Percentiles rank a stretch among this genome's conserved stretches.
Conservation (phyloP, 83 land plant species). For the Isoetes engelmannii region DNA sequence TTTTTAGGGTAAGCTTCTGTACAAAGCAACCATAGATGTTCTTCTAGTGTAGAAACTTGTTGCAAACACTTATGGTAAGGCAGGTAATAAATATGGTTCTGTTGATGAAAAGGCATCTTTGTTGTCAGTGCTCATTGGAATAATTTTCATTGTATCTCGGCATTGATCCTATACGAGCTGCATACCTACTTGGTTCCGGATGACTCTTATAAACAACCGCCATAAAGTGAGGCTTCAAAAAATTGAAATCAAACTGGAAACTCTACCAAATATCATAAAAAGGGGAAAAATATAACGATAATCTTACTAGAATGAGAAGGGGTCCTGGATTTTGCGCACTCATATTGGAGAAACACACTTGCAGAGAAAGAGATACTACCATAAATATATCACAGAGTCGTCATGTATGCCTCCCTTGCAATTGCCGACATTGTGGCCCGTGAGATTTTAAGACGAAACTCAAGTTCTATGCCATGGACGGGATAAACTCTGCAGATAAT, state of each 20-base stretch:
- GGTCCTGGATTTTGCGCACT: constrained; percentile 72
- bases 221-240: neutral
- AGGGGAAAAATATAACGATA: constrained; percentile 25
- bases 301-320: constrained; percentile 49
- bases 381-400: constrained; percentile 37
- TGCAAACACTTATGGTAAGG: too few species aligned
- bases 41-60: too few species aligned
- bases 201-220: constrained; percentile 13
- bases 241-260: neutral
- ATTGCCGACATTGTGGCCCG: constrained; percentile 33
- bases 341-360: constrained; percentile 46
- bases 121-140: constrained; percentile 19
- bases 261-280: constrained; percentile 13
- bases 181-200: constrained; percentile 64
- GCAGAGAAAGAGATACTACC: constrained; percentile 36
- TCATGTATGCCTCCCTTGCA: constrained; percentile 31
- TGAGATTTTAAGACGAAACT: constrained; percentile 3
- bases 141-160: constrained; percentile 17
- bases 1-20: neutral
- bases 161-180: constrained; percentile 41
- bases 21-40: too few species aligned
- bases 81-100: constrained; percentile 19
- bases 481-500: neutral
- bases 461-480: neutral
- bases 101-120: constrained; percentile 14